Evolutionary conservation across 257 asterid genomes (phyloP), one percentile per base, ranked within the genome.

Genomic region (Misopates orontium): DNA sequence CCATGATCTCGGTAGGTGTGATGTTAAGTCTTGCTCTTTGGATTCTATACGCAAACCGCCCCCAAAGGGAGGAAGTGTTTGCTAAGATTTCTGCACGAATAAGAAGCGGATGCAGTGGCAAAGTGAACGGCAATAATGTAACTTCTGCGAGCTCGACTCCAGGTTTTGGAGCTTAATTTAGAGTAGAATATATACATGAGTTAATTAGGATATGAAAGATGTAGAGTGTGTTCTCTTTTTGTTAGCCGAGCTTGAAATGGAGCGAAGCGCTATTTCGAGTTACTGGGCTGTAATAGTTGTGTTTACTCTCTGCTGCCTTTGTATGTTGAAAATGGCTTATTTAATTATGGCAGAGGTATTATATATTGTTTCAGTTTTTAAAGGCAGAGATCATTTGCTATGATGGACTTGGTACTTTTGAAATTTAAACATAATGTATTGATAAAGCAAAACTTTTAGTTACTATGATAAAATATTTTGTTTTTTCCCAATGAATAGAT

Each of bases 61-160:
- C 97, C 96, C 95, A 65, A 87, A 90, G 95, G 96, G 97, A 86
- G 96, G 99, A 94, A 74, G 97, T 81, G 95, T 90, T 88, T 81
- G 96, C 83, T 58, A 86, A 86, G 84, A 69, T 89, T 13, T 75
- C 91, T 19, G 71, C 74, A 0, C 69, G 88, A 64, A 72, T 84
- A 73, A 79, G 82, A 59, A 72, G 77, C 23, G 64, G 95, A 73
- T 85, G 91, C 83, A 67, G 70, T 13, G 86, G 86, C 20, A 76
- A 74, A 66, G 64, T 42, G 22, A 53, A 31, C 11, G 68, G 51
- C 13, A 71, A 47, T 31, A 68, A 44, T 39, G 63, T 62, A 19
- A 42, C 67, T 36, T 72, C 87, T 10, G 77, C 83, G 45, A 71
- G 76, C 28, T 64, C 85, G 42, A 80, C 80, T 75, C 85, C 88